phyloP scores from a whole-genome alignment of 192 early-diverging fungal genomes.

The Coemansia brasiliensis region DNA sequence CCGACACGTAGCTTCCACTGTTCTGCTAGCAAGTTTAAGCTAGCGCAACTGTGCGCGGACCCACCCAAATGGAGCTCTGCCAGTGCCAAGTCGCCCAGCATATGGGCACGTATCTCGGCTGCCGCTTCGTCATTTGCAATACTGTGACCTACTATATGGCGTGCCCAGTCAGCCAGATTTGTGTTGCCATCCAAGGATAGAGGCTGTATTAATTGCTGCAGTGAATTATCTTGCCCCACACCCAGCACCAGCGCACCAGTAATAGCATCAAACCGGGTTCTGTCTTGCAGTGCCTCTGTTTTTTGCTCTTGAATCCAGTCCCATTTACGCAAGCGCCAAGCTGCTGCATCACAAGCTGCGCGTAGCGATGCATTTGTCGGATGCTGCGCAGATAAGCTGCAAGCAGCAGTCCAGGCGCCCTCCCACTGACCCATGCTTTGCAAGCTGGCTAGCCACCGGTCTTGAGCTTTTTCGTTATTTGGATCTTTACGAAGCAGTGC shows the following conservation, averaged over 20 bases:
- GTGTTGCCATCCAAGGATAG: neutral
- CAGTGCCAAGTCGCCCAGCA: slow-evolving; percentile 47
- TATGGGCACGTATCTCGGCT: slow-evolving; percentile 40
- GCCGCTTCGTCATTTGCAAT: neutral
- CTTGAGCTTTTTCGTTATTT: slow-evolving; percentile 26
- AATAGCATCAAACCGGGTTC: slow-evolving; percentile 28
- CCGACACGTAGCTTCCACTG: slow-evolving; percentile 39
- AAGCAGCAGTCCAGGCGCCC: slow-evolving; percentile 47
- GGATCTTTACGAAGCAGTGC: slow-evolving; percentile 39
- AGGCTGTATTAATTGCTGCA: slow-evolving; percentile 11
- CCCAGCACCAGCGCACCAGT: slow-evolving; percentile 27
- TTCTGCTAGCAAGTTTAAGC: slow-evolving; percentile 20
- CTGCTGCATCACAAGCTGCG: slow-evolving; percentile 45
- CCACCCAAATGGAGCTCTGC: slow-evolving; percentile 16
- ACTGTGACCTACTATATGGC: slow-evolving; percentile 19
- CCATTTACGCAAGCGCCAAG: slow-evolving; percentile 53
- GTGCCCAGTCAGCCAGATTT: slow-evolving; percentile 19
- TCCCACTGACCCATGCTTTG: slow-evolving; percentile 57
- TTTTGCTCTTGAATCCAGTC: slow-evolving; percentile 29
- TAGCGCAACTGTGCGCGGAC: slow-evolving; percentile 7
- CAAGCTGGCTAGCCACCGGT: slow-evolving; percentile 46
- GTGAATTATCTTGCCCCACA: neutral
- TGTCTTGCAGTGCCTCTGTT: neutral
- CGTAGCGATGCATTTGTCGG: slow-evolving; percentile 7
- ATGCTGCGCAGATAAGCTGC: slow-evolving; percentile 19